Evolutionary conservation across 73 alveolate species (phyloP).

Genomic region (Tetrahymena thermophila): DNA sequence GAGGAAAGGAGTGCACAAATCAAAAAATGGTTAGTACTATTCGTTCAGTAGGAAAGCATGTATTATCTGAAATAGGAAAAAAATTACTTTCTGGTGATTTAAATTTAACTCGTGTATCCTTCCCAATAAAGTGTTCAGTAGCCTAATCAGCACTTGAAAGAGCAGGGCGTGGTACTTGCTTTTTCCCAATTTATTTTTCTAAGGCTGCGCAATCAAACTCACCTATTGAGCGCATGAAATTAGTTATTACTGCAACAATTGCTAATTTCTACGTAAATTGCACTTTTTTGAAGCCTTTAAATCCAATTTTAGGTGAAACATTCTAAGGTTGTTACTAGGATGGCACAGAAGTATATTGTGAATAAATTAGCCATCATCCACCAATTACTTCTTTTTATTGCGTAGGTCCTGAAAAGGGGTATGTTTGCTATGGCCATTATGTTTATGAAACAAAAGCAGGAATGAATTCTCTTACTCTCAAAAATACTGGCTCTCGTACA

Average conservation of each 20-base stretch:
- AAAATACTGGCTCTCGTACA: conserved; percentile 42
- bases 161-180: conserved; percentile 23
- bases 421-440: conserved; percentile 29
- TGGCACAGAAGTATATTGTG: conserved; percentile 88
- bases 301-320: conserved; percentile 96
- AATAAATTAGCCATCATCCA: conserved; percentile 94
- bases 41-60: conserved; percentile 64
- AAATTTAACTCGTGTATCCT: conserved; percentile 56
- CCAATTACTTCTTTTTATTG: conserved; percentile 55
- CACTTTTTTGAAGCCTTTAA: conserved; percentile 75
- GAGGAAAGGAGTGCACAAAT: conserved; percentile 28
- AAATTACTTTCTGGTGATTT: conserved; percentile 58
- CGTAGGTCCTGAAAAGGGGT: conserved; percentile 46
- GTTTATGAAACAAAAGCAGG: conserved; percentile 43
- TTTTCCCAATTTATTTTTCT: conserved; percentile 51
- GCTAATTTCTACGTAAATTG: conserved; percentile 52
- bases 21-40: conserved; percentile 14
- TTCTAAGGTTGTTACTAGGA: conserved; percentile 82
- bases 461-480: conserved; percentile 35
- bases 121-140: conserved; percentile 65
- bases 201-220: conserved; percentile 58
- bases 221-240: conserved; percentile 66
- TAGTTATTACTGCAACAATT: conserved; percentile 49
- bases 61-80: conserved; percentile 54
- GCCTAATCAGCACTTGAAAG: conserved; percentile 42